These are phyloP conservation scores for Nothomitra cinnamomea DNA, from an alignment of 2,329 filamentous ascomycete genomes.

Conservation along the genomic window DNA sequence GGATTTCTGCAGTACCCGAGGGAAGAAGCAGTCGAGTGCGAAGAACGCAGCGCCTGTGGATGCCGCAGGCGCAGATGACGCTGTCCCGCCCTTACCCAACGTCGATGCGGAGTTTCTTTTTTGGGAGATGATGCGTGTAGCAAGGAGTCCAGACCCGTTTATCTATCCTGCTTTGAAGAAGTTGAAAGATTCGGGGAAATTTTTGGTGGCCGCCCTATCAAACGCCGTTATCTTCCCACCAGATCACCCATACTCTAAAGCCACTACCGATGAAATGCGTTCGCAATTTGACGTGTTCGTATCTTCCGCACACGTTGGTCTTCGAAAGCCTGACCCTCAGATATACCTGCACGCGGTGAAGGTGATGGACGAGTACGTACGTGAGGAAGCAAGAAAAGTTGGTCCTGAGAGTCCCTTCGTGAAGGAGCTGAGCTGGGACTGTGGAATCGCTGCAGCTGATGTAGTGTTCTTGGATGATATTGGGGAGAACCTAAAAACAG, in stretches of 20 bases:
- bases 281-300: constrained; percentile 73
- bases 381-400: constrained; percentile 32
- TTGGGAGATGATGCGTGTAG: constrained; percentile 74
- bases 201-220: constrained; percentile 65
- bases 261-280: constrained; percentile 39
- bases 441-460: constrained; percentile 40
- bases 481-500: constrained; percentile 77
- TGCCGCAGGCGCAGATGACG: constrained; percentile 6
- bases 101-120: constrained; percentile 70
- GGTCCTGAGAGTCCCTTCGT: constrained; percentile 5
- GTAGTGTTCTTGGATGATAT: constrained; percentile 88
- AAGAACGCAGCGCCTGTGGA: constrained; percentile 15
- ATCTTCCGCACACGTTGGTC: constrained; percentile 67
- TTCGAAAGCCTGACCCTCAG: constrained; percentile 69
- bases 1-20: constrained; percentile 28
- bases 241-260: constrained; percentile 47
- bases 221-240: constrained; percentile 81
- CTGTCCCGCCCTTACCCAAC: constrained; percentile 44
- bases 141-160: constrained; percentile 58
- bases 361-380: constrained; percentile 46
- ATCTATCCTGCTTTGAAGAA: constrained; percentile 70
- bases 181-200: constrained; percentile 45
- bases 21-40: constrained; percentile 25
- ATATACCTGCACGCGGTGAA: constrained; percentile 64
- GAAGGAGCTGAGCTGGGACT: constrained; percentile 19